A percentile compares a stretch with the other conserved stretches of the same genome.
Conservation (phyloP, 345 rosid species). For the Isatis tinctoria region DNA sequence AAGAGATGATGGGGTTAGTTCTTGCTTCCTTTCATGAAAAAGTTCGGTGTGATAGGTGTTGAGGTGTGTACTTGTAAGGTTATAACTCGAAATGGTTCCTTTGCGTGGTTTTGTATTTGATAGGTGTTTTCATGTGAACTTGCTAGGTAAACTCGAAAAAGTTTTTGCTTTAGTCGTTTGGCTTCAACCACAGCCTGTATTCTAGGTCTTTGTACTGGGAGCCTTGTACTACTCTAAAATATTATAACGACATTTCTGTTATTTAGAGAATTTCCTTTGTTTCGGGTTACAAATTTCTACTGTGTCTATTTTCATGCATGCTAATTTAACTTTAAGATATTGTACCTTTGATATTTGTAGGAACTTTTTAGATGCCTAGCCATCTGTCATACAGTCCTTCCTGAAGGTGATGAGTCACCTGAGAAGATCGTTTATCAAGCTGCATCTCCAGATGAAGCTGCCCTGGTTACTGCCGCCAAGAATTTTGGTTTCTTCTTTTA, state of each 20-base stretch:
- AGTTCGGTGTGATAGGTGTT: neutral
- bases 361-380: conserved; percentile 99
- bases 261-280: neutral
- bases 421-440: conserved; percentile 94
- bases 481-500: conserved; percentile 97
- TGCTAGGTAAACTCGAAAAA: neutral
- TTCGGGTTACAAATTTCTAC: conserved; percentile 1
- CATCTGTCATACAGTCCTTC: conserved; percentile 97
- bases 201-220: conserved; percentile 3
- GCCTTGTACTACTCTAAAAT: neutral
- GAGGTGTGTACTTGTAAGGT: neutral
- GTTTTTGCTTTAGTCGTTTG: neutral
- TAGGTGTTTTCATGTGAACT: neutral
- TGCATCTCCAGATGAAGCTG: conserved; percentile 99
- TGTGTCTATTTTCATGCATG: neutral
- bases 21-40: neutral
- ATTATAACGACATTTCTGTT: neutral
- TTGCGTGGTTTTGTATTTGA: neutral
- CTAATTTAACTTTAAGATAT: neutral
- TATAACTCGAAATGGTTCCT: neutral
- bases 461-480: conserved; percentile 95
- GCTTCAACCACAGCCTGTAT: neutral
- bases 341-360: conserved; percentile 39
- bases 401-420: conserved; percentile 97
- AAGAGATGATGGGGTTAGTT: neutral